phyloP scores from a whole-genome alignment of 306 rosid species.

The Cicer cuneatum region DNA sequence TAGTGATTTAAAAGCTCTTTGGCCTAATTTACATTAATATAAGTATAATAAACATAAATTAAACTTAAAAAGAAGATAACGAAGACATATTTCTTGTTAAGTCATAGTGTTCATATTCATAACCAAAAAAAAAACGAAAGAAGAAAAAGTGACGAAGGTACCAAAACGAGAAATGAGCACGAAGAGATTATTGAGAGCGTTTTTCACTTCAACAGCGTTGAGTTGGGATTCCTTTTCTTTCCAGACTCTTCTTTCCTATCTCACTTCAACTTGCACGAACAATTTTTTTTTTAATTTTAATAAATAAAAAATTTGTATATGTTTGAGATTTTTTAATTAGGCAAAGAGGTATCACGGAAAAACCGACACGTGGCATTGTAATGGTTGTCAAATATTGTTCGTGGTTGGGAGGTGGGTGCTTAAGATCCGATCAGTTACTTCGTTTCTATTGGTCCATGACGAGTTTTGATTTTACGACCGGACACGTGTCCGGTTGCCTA shows the following conservation, averaged over 20 bases:
- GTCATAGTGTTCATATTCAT: not conserved
- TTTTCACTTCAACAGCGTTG: not conserved
- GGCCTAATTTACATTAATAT: not conserved
- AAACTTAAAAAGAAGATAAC: not conserved
- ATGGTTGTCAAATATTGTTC: constrained; percentile 68
- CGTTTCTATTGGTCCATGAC: constrained; percentile 52
- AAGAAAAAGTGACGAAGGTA: not conserved
- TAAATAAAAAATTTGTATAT: too few species aligned
- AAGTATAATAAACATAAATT: not conserved
- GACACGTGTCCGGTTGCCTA: constrained; percentile 50
- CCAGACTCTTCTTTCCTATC: constrained; percentile 46
- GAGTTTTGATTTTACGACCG: not conserved
- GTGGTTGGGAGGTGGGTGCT: constrained; percentile 68
- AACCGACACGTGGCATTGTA: constrained; percentile 66
- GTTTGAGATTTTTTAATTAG: not conserved
- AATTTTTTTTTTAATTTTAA: constrained; percentile 17
- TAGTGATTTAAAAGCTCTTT: constrained; percentile 6
- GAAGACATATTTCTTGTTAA: too few species aligned
- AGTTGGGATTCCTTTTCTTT: constrained; percentile 41
- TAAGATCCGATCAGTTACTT: constrained; percentile 80
- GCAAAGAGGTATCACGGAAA: constrained; percentile 41
- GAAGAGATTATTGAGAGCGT: constrained; percentile 4
- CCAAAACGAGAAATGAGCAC: constrained; percentile 18
- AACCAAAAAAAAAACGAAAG: not conserved
- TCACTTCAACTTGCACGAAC: constrained; percentile 31